Evolutionary conservation across 2,329 filamentous ascomycete species (phyloP), one percentile per base, ranked within the genome.

Genomic region (Ophiostoma tasmaniense): DNA sequence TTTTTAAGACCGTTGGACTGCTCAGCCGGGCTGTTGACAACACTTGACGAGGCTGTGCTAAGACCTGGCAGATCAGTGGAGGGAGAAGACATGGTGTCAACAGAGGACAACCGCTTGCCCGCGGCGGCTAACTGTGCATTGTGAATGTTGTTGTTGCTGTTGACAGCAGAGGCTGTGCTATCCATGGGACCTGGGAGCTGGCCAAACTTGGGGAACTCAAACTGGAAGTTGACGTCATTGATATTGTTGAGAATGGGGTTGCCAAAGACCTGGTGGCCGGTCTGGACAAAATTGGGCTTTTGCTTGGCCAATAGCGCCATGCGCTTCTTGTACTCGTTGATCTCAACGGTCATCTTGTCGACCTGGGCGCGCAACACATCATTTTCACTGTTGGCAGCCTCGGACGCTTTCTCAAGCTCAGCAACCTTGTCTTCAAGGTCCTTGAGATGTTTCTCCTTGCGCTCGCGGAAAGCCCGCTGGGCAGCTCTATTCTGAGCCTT

Each of bases 401-500:
- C 88, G 0, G 93, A 96, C 0, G 87, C 87, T 79, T 96, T 95
- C 77, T 97, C 90, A 14, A 92, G 79, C 75, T 91, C 88, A 62
- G 89, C 83, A 2, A 92, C 87, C 78, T 92, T 91, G 70, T 83
- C 90, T 79, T 97, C 93, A 1, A 96, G 84, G 73, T 93, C 90
- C 77, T 92, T 92, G 65, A 96, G 78, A 75, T 96, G 93, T 81
- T 91, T 94, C 79, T 97, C 93, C 80, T 97, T 97, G 72, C 93
- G 90, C 78, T 97, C 93, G 68, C 93, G 88, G 84, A 97, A 97
- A 7, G 93, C 93, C 70, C 93, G 87, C 79, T 97, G 93, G 4
- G 93, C 93, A 13, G 93, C 93, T 73, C 93, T 87, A 74, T 97
- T 97, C 76, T 97, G 93, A 11, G 95, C 95, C 81, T 99, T 99